Evolutionary conservation across 768 basidiomycete species (phyloP), one percentile per base, ranked within the genome.

Genomic region (Sistotremastrum niveocremeum): DNA sequence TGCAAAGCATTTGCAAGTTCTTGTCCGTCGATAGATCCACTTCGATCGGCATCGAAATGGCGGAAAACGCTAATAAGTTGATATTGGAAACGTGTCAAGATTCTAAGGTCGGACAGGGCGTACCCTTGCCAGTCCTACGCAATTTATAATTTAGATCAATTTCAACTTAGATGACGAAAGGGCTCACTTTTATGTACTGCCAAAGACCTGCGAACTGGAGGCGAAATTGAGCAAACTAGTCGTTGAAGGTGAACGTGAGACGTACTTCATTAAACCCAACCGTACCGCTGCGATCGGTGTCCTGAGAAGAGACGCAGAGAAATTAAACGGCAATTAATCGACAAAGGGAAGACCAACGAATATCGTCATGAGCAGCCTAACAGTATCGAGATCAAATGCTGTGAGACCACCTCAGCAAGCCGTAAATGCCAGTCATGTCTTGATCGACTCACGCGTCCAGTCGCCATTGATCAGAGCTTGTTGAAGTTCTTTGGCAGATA

Each of bases 301-400:
- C 86, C 72, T 73, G 46, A 5, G 32, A 39, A 32, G 35, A 7
- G 28, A 41, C 49, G 33, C n/a, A 12, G 34, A 11, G 28, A 9
- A 44, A 12, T 7, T 39, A 7, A 11, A 37, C 33, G 34, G 20
- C 8, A 41, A 7, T 7, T 1, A 29, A 2, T 12, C 37, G n/a
- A 32, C n/a, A 28, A 2, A 2, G 40, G 37, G 34, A 45, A 5
- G 20, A 60, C 79, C 54, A 46, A 84, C 84, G 60, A 90, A 89
- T 51, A 89, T 75, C 29, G 70, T 69, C 80, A 90, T 86, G 51
- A 88, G 67, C 34, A 88, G 70, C 66, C 85, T 87, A 60, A 88
- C 81, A 29, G 87, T 89, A 55, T 88, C 87, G 46, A 84, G 65
- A 63, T 88, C 86, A 56, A 89, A 89, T 4, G 79, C 84, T 85